These are phyloP conservation scores for Trifolium pratense DNA, from an alignment of 306 rosid species.

Conservation along the genomic window DNA sequence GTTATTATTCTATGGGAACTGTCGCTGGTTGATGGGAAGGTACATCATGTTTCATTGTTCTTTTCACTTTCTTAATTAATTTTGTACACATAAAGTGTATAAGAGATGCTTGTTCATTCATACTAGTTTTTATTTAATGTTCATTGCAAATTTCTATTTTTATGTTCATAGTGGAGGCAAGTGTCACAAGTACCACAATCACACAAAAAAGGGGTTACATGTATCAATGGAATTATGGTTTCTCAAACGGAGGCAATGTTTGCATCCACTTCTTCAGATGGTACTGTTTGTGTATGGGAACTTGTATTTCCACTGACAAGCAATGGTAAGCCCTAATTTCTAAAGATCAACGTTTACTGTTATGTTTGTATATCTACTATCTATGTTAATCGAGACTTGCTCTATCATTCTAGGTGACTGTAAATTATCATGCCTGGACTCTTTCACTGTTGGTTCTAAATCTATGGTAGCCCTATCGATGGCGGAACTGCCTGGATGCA, in stretches of 20 bases:
- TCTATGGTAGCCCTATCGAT: constrained; percentile 87
- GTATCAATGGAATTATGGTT: constrained; percentile 80
- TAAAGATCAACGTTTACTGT: constrained; percentile 5
- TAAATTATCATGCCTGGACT: constrained; percentile 62
- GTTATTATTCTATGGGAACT: constrained; percentile 76
- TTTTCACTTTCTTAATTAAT: background rate
- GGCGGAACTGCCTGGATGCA: constrained; percentile 81
- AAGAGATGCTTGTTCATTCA: background rate
- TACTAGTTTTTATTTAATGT: constrained; percentile 27
- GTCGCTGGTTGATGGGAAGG: constrained; percentile 71
- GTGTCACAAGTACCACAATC: constrained; percentile 70
- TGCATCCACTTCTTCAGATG: constrained; percentile 89
- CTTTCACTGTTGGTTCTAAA: constrained; percentile 75
- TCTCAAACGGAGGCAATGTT: constrained; percentile 75
- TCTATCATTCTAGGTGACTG: constrained; percentile 69
- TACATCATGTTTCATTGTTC: constrained; percentile 30
- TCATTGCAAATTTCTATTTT: constrained; percentile 32
- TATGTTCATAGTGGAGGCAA: constrained; percentile 72
- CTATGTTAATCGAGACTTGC: background rate
- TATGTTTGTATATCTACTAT: background rate
- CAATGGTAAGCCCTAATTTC: constrained; percentile 56
- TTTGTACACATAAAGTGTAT: background rate
- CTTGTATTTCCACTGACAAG: constrained; percentile 56
- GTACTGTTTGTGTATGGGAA: constrained; percentile 70
- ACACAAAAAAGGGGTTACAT: constrained; percentile 94